Conservation (phyloP, 2,329 filamentous ascomycete species). For the Boeremia lycopersici region DNA sequence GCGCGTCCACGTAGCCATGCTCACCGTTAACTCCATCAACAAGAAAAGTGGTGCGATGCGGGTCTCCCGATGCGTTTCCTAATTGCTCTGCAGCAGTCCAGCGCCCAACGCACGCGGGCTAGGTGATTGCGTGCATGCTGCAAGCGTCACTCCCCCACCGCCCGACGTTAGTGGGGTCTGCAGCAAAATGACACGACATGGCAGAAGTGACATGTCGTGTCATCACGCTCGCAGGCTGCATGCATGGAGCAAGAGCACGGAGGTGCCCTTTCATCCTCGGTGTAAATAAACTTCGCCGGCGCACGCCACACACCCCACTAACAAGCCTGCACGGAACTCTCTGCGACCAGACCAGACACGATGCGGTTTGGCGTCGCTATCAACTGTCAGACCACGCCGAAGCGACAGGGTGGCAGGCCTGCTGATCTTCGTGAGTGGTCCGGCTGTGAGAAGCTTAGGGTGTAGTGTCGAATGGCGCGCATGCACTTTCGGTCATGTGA, state of each 20-base stretch:
- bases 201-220: conserved; percentile 4
- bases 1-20: not conserved
- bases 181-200: not conserved
- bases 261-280: conserved; percentile 7
- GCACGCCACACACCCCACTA: conserved; percentile 14
- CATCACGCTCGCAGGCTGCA: conserved; percentile 8
- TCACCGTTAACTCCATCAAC: not conserved
- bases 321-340: not conserved
- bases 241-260: conserved; percentile 3
- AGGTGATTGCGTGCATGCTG: conserved; percentile 10
- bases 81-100: not conserved
- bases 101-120: not conserved
- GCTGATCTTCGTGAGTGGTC: conserved; percentile 12
- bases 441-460: not conserved
- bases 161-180: conserved; percentile 4
- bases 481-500: conserved; percentile 16
- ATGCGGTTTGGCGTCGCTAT: conserved; percentile 7
- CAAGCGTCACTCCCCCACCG: conserved; percentile 4
- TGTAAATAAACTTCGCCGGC: conserved; percentile 18
- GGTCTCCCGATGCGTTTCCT: conserved; percentile 10
- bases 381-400: conserved; percentile 14
- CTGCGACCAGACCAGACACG: not conserved
- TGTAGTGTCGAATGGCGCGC: conserved; percentile 16
- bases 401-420: conserved; percentile 1
- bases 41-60: conserved; percentile 6